Evolutionary conservation across 2,329 filamentous ascomycete species (phyloP), one percentile per base, ranked within the genome.

Genomic region (Cercospora nicotianae): DNA sequence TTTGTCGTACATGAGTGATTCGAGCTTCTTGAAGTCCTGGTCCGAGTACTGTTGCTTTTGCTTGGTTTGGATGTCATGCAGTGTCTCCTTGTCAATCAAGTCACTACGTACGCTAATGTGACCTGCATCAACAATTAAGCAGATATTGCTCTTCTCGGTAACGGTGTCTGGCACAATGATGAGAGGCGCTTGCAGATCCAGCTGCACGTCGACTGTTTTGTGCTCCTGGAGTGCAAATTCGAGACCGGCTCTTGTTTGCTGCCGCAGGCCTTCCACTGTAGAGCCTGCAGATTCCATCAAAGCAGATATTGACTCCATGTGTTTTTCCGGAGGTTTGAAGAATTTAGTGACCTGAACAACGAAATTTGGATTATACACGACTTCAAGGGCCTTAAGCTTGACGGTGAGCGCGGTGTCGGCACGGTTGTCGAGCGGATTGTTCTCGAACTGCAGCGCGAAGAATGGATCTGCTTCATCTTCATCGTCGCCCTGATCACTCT

Each of bases 221-320:
- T 99, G 95, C 77, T 99, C 96, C 75, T 97, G 91, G 3, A 99
- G 83, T 0, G 95, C 96, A 80, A 97, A 99, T 79, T 99, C 94
- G 36, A 99, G 87, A 28, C 95, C 94, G 60, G 95, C 94, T 77
- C 96, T 88, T 4, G 96, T 99, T 81, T 99, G 96, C 78, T 98
- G 94, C 36, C 96, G 88, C 67, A 99, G 85, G 7, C 94, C 94
- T 80, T 99, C 94, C 0, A 99, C 94, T 0, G 95, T 99, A 1
- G 94, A 94, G 26, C 95, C 94, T 5, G 95, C 95, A 58, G 91
- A 93, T 79, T 99, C 96, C 89, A 99, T 92, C 65, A 99, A 85
- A 1, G 95, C 96, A 12, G 89, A 91, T 73, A 99, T 97, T 9
- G 95, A 99, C 77, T 99, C 95, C 94, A 99, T 97, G 77, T 99